Evolutionary conservation across 345 rosid genomes (phyloP).

Genomic region (Citrus sp.): DNA sequence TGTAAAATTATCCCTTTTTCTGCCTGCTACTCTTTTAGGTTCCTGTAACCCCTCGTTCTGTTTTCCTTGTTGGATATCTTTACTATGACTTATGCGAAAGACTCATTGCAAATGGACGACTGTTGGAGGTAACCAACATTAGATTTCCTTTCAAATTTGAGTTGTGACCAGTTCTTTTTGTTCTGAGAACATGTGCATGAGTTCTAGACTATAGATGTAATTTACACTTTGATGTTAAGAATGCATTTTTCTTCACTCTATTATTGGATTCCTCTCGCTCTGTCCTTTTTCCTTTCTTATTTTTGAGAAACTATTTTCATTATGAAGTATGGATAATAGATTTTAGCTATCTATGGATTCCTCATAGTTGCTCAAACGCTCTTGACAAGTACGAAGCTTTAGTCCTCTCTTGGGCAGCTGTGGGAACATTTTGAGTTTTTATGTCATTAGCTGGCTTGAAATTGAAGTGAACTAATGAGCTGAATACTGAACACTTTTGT

Average conservation of each 20-base stretch:
- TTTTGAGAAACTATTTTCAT: no score
- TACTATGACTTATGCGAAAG: conserved; percentile 77
- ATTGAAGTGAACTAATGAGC: neutral
- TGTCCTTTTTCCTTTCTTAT: no score
- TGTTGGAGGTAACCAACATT: conserved; percentile 60
- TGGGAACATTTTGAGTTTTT: neutral
- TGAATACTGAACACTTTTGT: neutral
- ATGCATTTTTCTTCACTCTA: neutral
- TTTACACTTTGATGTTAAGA: neutral
- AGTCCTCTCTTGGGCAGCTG: neutral
- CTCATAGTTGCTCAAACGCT: neutral
- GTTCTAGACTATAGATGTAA: neutral
- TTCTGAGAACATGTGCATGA: neutral
- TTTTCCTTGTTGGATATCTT: conserved; percentile 71
- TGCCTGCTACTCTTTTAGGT: conserved; percentile 40
- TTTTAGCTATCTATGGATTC: neutral
- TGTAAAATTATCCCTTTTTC: neutral
- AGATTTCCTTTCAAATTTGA: conserved; percentile 7
- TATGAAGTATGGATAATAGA: neutral
- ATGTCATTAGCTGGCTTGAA: neutral
- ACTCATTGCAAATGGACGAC: conserved; percentile 50
- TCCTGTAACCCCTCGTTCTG: conserved; percentile 44
- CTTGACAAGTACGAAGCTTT: neutral
- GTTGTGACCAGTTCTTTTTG: neutral
- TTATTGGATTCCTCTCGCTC: no score